Conservation (phyloP, 23 red algal genomes). For the Gracilaria gracilis region DNA sequence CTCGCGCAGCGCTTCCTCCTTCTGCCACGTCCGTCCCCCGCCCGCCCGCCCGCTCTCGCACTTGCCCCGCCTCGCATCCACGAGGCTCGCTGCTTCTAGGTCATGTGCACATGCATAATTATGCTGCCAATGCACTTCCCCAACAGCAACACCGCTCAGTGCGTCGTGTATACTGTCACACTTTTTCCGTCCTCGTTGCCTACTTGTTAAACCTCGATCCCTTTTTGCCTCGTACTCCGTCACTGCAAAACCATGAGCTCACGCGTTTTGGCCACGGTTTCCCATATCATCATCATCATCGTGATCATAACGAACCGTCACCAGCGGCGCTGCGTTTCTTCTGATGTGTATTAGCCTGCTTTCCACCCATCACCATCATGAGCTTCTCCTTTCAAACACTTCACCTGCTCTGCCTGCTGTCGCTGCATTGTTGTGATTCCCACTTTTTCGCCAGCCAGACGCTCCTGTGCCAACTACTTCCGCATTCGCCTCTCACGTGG, state of each 20-base stretch:
- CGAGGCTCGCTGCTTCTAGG: not conserved
- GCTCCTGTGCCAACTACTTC: not conserved
- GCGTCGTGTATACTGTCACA: constrained; percentile 1
- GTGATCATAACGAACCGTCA: not conserved
- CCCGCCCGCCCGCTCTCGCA: not conserved
- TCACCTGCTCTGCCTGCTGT: not conserved
- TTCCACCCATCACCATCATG: not conserved
- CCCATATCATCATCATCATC: too few species aligned
- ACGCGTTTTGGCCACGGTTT: not conserved
- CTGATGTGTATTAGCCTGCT: not conserved
- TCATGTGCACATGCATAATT: not conserved
- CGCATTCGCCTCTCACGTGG: too few species aligned
- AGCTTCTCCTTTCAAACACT: not conserved
- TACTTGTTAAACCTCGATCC: not conserved
- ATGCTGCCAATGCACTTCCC: not conserved
- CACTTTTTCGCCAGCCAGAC: not conserved
- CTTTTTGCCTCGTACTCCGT: not conserved
- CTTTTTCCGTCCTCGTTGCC: not conserved
- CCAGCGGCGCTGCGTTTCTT: not conserved
- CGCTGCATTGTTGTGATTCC: not conserved
- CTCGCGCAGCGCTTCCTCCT: not conserved
- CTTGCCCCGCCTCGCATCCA: not conserved
- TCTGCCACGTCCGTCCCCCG: not conserved
- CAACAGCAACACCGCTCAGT: not conserved
- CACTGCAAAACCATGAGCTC: not conserved